phyloP scores from a whole-genome alignment of 768 basidiomycete genomes.

The Cystobasidium tubakii region DNA sequence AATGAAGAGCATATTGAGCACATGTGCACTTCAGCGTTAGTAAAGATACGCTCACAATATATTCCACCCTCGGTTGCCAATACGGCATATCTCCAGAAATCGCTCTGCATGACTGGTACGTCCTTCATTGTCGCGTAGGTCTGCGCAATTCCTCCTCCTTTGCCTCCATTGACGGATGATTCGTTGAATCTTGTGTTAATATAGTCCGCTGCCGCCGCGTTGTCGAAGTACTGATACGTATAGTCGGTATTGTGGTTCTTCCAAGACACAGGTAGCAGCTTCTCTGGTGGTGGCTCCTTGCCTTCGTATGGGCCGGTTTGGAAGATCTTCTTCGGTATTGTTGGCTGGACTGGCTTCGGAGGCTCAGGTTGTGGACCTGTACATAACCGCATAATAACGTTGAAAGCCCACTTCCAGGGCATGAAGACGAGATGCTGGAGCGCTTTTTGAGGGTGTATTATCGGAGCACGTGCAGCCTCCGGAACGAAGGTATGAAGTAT shows the following conservation, averaged over 20 bases:
- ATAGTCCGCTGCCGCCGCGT: conserved; percentile 35
- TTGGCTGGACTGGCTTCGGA: not conserved
- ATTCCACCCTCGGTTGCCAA: conserved; percentile 42
- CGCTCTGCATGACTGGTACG: conserved; percentile 40
- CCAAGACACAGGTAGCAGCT: conserved; percentile 12
- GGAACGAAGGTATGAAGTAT: conserved; percentile 41
- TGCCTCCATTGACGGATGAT: not conserved
- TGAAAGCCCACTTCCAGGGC: conserved; percentile 1
- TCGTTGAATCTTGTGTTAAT: conserved; percentile 36
- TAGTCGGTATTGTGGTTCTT: conserved; percentile 9
- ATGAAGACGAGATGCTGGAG: conserved; percentile 18
- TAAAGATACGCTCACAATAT: conserved; percentile 40
- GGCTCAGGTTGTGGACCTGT: not conserved
- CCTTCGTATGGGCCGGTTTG: conserved; percentile 35
- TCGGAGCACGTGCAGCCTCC: not conserved
- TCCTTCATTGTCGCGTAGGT: conserved; percentile 38
- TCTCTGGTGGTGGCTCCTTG: not conserved
- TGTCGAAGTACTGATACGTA: conserved; percentile 34
- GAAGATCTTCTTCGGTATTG: conserved; percentile 38
- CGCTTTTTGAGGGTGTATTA: not conserved
- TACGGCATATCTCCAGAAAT: conserved; percentile 44
- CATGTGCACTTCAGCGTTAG: too few relatives aligned
- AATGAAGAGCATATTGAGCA: conserved; percentile 43
- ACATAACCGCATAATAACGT: not conserved
- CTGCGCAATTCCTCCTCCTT: conserved; percentile 34